Base-by-base conservation (phyloP, 2,329 filamentous ascomycete species). In the Xylaria digitata region DNA sequence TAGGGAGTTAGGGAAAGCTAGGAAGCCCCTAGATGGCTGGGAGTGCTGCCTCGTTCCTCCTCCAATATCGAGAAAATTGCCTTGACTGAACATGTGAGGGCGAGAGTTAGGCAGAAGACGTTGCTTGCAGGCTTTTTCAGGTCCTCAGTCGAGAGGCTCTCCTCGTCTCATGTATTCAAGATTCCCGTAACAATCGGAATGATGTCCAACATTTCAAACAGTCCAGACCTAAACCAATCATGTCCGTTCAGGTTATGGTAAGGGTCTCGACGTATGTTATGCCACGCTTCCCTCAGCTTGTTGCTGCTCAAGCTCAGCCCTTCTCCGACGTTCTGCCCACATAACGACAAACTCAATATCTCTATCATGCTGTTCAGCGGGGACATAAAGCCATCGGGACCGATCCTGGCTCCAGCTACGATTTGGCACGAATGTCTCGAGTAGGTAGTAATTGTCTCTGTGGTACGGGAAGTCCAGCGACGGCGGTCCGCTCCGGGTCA, bases 391-490 rank as follows among this genome's bases (percentile, higher is more conserved):
- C 86, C 86, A 89, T 48, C 75, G 75, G 43, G 77, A 73, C 4
- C 80, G 71, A 8, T 82, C 78, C 17, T 78, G 79, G 54, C 77
- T 81, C 86, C 86, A 89, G 52, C 81, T 82, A 23, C 87, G 80
- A 67, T 85, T 85, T 0, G 87, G 87, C 54, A 89, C 71, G 69
- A 86, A 89, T 0, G 84, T 84, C 73, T 88, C 81, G 32, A 89
- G 79, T 79, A 85, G 82, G 72, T 89, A 87, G 71, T 89, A 89
- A 52, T 85, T 83, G 65, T 89, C 87, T 23, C 87, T 78, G 57
- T 85, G 81, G 62, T 81, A 87, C 0, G 86, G 86, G 11, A 87
- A 82, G 59, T 87, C 84, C 11, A 84, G 72, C 0, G 82, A 84
- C 0, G 81, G 80, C 3, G 85, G 86, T 0, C 87, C 87, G 23